Conservation (phyloP, 441 rosid genomes). For the Caryocar brasiliense region DNA sequence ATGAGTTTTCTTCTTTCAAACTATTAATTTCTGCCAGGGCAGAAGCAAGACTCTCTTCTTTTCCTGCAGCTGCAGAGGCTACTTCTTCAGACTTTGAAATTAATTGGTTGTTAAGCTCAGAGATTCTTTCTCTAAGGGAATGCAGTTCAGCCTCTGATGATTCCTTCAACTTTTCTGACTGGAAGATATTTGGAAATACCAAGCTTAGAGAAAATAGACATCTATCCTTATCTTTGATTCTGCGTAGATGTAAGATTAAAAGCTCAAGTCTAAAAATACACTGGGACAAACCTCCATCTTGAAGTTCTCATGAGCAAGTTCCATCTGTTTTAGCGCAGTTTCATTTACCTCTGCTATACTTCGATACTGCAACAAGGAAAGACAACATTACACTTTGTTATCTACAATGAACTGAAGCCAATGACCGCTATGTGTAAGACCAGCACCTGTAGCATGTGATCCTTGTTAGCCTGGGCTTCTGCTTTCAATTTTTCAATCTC, state of each 20-base stretch:
- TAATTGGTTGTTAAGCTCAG: slow-evolving; percentile 66
- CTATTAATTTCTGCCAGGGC: slow-evolving; percentile 50
- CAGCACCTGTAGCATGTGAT: slow-evolving; percentile 92
- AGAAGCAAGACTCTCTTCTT: slow-evolving; percentile 63
- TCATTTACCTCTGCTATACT: slow-evolving; percentile 92
- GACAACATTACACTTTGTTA: too few relatives aligned
- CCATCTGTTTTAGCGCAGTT: slow-evolving; percentile 88
- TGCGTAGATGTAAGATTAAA: slow-evolving; percentile 10
- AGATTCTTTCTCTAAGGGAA: slow-evolving; percentile 59
- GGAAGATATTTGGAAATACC: slow-evolving; percentile 9
- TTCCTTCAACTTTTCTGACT: slow-evolving; percentile 66
- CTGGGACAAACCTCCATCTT: slow-evolving; percentile 50
- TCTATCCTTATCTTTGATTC: neutral
- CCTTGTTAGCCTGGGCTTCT: slow-evolving; percentile 73
- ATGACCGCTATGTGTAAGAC: too few relatives aligned
- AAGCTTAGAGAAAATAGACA: slow-evolving; percentile 4
- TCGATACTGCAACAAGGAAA: slow-evolving; percentile 64
- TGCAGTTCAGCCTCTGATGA: slow-evolving; percentile 64
- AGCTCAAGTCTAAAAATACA: too few relatives aligned
- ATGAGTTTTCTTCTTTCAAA: slow-evolving; percentile 62
- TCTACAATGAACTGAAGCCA: too few relatives aligned
- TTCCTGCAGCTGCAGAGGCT: slow-evolving; percentile 54
- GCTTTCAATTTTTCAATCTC: slow-evolving; percentile 67
- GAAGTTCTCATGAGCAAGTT: slow-evolving; percentile 74
- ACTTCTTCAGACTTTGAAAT: slow-evolving; percentile 65